Evolutionary conservation across 2,329 filamentous ascomycete species (phyloP), one percentile per base, ranked within the genome.

Genomic region (Fonsecaea erecta): DNA sequence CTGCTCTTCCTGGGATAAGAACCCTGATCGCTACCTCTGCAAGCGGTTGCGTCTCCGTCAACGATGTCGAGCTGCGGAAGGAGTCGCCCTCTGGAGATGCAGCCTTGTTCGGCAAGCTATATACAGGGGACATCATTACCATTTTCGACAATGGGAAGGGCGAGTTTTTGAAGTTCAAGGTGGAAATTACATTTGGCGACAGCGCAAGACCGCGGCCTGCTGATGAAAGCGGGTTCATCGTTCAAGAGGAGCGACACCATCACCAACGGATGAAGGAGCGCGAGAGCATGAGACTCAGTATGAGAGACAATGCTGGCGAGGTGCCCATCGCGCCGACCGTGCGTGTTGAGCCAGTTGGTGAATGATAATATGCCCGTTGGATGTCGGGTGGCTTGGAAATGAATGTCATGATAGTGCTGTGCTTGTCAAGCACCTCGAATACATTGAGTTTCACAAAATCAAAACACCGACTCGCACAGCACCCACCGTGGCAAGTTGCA

Each of bases 11-110:
- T 1, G 84, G 86, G 12, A 80, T 88, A 1, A 88, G 88, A 71
- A 84, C 86, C 3, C 90, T 93, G 67, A 88, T 97, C 57, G 89
- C 90, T 0, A 96, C 92, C 2, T 92, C 93, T 71, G 90, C 91
- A 3, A 89, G 88, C 6, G 82, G 83, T 30, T 91, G 92, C 21
- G 91, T 97, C 67, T 84, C 81, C 70, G 83, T 98, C 74, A 97
- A 97, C 72, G 88, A 86, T 30, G 83, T 86, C n/a, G 81, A 82
- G 46, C 78, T 97, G 26, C 79, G 77, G 1, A 85, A 87, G 1
- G 79, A 85, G 43, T 82, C 87, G 2, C 78, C 80, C 28, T 81
- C 83, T 0, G 80, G 80, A 9, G 81, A 82, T 9, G 81, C 80
- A 14, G 78, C 79, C 24, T 79, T 86, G 1, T 91, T 85, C 53